Evolutionary conservation across 208 protist species (phyloP), one percentile per base, ranked within the genome.

Genomic region (Leishmania tarentolae): DNA sequence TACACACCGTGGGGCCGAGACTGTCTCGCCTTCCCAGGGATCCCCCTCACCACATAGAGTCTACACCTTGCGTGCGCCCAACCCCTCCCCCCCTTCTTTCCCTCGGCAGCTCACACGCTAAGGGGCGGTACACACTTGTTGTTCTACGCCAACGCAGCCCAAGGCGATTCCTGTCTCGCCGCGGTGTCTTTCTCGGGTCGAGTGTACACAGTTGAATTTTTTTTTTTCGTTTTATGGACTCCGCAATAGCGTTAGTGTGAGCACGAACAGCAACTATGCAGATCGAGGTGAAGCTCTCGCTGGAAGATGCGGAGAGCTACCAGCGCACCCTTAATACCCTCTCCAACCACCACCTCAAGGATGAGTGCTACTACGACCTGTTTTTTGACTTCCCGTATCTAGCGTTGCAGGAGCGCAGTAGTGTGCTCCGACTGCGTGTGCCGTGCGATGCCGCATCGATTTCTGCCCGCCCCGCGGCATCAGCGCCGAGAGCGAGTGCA

Each of bases 371-470:
- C 77, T 86, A 73, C 50, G 92, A 95, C 79, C 90, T 88, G 61
- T 97, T 95, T 76, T 97, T 95, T 78, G 93, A 97, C 78, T 94
- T 91, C 59, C 73, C 80, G 19, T 86, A 80, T 44, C 57, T 72
- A 17, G 78, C 83, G 0, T 73, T 97, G 8, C 81, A 82, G 70
- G 79, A 86, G 61, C 63, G 78, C 17, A 82, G 78, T 59, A 85
- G 83, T 19, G 83, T 94, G 21, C 86, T 95, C 59, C 90, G 93
- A 40, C 80, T 97, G 79, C 93, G 93, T 59, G 88, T 95, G 5
- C 89, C 87, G 28, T 88, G 80, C 47, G 42, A 84, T 42, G 56
- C 74, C 37, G 47, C 74, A 24, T 66, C 53, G 2, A 40, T 68
- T 19, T 17, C 65, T 35, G 24, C 6, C 53, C 56, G 37, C 74